These are phyloP conservation scores for Paracorniculantispora psalliotae DNA, from an alignment of 2,329 filamentous ascomycete species.

Conservation along the genomic window DNA sequence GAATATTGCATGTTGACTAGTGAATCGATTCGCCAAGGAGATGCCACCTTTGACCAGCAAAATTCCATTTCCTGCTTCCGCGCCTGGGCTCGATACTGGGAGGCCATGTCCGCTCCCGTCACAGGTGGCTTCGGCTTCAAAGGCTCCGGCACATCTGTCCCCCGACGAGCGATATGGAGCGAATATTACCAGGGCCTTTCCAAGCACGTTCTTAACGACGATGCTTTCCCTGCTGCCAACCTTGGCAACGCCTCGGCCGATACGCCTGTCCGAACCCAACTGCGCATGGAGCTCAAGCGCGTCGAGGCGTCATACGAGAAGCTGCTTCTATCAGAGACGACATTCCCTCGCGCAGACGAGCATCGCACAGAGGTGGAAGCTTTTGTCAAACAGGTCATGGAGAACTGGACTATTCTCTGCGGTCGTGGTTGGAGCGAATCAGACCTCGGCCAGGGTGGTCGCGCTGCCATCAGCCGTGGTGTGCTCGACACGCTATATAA, in stretches of 20 bases:
- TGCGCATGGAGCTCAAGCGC: constrained; percentile 71
- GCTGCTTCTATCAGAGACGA: constrained; percentile 69
- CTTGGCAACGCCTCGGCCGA: constrained; percentile 38
- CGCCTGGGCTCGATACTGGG: constrained; percentile 68
- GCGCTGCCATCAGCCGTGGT: constrained; percentile 66
- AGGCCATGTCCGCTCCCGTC: constrained; percentile 41
- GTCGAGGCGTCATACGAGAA: constrained; percentile 77
- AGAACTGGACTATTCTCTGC: constrained; percentile 80
- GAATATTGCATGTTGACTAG: constrained; percentile 68
- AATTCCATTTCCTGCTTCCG: constrained; percentile 55
- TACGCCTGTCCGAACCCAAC: constrained; percentile 53
- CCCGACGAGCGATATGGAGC: constrained; percentile 70
- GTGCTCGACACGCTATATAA: constrained; percentile 86
- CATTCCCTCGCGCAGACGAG: constrained; percentile 80
- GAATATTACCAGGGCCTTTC: constrained; percentile 81
- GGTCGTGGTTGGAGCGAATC: constrained; percentile 74
- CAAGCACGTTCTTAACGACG: constrained; percentile 61
- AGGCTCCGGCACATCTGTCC: constrained; percentile 42
- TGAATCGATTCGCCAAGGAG: constrained; percentile 48
- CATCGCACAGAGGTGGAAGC: constrained; percentile 72
- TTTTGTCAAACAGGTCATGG: constrained; percentile 74
- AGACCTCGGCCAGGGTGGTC: constrained; percentile 77
- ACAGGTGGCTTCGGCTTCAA: constrained; percentile 54
- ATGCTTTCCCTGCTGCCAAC: constrained; percentile 54
- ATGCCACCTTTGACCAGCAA: constrained; percentile 45